A percentile compares a stretch with the other conserved stretches of the same genome.
phyloP scores from a whole-genome alignment of 1,284 basidiomycete genomes.

The Trichosporon sp. region DNA sequence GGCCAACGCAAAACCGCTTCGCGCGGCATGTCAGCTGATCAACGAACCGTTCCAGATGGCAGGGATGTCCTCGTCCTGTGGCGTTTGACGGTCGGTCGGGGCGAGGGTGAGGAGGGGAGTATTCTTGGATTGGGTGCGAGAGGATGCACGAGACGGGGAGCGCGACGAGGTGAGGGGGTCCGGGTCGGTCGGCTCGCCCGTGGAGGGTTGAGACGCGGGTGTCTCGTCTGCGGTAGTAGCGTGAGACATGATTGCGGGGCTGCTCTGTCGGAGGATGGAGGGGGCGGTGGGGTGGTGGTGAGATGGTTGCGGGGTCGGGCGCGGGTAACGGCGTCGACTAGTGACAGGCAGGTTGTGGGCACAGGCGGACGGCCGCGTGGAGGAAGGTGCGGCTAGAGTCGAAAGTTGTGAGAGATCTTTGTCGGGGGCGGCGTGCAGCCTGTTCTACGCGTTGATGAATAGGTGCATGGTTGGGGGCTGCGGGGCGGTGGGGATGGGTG shows the following conservation, averaged over 20 bases:
- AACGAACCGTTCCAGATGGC: constrained; percentile 34
- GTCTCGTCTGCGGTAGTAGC: constrained; percentile 13
- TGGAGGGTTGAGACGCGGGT: constrained; percentile 6
- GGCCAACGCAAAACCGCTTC: not conserved
- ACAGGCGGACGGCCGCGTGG: not conserved
- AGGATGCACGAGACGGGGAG: constrained; percentile 5
- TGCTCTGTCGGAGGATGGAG: not conserved
- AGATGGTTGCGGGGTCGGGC: not conserved
- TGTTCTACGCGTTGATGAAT: constrained; percentile 15
- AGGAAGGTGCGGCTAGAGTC: not conserved
- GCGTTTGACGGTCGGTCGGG: constrained; percentile 19
- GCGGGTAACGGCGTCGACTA: not conserved
- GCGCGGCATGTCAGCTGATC: constrained; percentile 3
- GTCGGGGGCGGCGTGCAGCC: constrained; percentile 8
- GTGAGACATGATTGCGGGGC: constrained; percentile 13
- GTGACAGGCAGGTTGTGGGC: not conserved
- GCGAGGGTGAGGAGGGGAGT: constrained; percentile 27
- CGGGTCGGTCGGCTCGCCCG: constrained; percentile 9
- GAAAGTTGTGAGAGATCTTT: not conserved
- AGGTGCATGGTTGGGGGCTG: constrained; percentile 13
- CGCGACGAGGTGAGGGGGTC: constrained; percentile 7
- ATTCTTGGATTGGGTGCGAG: constrained; percentile 27
- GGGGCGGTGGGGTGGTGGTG: not conserved
- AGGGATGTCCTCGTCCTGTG: constrained; percentile 30
- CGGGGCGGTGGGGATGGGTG: not conserved